Conservation (phyloP, 2,329 filamentous ascomycete species). For the Fusarium sulawesiense region DNA sequence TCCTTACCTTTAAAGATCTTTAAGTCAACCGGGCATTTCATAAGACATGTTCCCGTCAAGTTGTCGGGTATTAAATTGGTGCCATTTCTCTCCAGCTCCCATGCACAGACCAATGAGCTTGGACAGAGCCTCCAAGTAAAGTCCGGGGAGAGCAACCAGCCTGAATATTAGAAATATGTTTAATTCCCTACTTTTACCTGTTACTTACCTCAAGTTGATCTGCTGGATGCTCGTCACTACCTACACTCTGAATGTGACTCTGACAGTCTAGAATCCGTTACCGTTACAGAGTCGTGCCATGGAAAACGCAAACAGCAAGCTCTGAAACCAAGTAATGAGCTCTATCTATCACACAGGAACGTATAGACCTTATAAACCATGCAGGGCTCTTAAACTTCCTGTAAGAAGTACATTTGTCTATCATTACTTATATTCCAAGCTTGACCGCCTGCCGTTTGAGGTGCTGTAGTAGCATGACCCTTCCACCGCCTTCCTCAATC, state of each 20-base stretch:
- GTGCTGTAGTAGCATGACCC: not conserved
- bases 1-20: not conserved
- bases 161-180: not conserved
- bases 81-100: not conserved
- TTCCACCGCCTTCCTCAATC: conserved; percentile 33
- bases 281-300: not conserved
- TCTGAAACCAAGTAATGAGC: not conserved
- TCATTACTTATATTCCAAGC: not conserved
- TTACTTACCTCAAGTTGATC: not conserved
- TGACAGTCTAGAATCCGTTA: not conserved
- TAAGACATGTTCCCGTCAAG: not conserved
- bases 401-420: not conserved
- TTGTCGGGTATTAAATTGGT: not conserved
- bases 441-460: conserved; percentile 42
- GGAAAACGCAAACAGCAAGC: not conserved
- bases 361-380: not conserved
- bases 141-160: not conserved
- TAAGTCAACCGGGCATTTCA: not conserved
- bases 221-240: not conserved
- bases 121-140: not conserved
- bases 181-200: not conserved
- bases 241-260: not conserved
- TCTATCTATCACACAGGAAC: no score
- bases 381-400: not conserved
- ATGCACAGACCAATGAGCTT: not conserved